A percentile compares a stretch with the other conserved stretches of the same genome.
These are phyloP conservation scores for Mycena sp. DNA, from an alignment of 1,284 basidiomycete species.

Conservation along the genomic window DNA sequence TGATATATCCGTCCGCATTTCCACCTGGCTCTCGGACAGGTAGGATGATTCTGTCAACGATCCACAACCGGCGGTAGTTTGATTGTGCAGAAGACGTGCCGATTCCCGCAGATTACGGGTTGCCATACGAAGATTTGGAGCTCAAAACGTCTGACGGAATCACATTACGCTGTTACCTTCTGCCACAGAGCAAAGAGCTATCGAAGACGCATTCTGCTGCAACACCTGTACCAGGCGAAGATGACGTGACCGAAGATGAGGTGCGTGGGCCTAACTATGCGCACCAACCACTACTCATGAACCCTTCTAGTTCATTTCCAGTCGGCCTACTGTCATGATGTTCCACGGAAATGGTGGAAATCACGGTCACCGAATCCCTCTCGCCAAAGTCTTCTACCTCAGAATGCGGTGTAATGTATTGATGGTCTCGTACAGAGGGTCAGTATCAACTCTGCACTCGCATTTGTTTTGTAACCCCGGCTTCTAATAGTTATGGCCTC, in stretches of 20 bases:
- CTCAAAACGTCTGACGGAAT: conserved; percentile 59
- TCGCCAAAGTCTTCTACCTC: conserved; percentile 87
- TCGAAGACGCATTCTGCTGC: conserved; percentile 38
- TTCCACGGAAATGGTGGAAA: conserved; percentile 71
- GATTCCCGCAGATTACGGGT: conserved; percentile 71
- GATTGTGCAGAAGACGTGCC: conserved; percentile 66
- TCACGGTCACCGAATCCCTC: conserved; percentile 86
- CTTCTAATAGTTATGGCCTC: conserved; percentile 74
- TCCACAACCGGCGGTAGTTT: not conserved
- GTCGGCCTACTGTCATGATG: conserved; percentile 86
- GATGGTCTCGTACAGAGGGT: conserved; percentile 91
- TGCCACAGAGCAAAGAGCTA: conserved; percentile 51
- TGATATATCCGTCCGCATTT: conserved; percentile 92
- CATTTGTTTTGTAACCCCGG: not conserved
- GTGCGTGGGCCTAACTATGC: conserved; percentile 40
- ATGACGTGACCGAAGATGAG: conserved; percentile 56
- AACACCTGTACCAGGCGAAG: conserved; percentile 37
- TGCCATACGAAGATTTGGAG: conserved; percentile 79
- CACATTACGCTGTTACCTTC: conserved; percentile 51
- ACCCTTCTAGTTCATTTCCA: conserved; percentile 64
- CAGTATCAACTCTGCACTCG: conserved; percentile 36
- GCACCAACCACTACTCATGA: not conserved
- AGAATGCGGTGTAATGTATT: conserved; percentile 90
- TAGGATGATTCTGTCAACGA: conserved; percentile 41
- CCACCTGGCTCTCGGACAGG: conserved; percentile 85